These are phyloP conservation scores for Ganoderma multipileum DNA, from an alignment of 1,284 basidiomycete genomes.

Conservation along the genomic window DNA sequence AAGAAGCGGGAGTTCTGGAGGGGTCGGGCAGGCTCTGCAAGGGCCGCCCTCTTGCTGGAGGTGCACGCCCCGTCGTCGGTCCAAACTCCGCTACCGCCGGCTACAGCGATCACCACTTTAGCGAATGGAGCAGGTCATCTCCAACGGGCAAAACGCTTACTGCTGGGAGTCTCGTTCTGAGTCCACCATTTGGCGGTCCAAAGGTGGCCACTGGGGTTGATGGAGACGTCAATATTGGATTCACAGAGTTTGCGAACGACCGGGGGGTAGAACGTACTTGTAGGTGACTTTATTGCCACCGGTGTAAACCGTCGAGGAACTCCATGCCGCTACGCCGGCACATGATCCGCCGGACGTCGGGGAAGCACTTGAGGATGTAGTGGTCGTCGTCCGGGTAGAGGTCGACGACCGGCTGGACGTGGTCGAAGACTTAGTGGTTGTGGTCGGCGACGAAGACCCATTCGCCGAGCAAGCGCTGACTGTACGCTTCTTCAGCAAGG, in stretches of 20 bases:
- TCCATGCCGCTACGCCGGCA: conserved; percentile 60
- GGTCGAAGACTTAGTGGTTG: conserved; percentile 25
- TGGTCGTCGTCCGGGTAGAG: conserved; percentile 32
- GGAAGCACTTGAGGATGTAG: conserved; percentile 35
- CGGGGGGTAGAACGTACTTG: conserved; percentile 45
- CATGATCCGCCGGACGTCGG: conserved; percentile 52
- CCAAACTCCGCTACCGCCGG: conserved; percentile 46
- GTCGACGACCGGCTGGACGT: conserved; percentile 9
- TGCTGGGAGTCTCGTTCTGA: conserved; percentile 59
- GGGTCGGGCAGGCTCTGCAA: conserved; percentile 18
- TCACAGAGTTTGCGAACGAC: neutral
- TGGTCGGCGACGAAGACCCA: neutral
- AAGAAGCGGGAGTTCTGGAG: conserved; percentile 34
- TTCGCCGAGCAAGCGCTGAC: conserved; percentile 61
- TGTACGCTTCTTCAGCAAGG: conserved; percentile 36
- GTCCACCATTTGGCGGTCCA: conserved; percentile 69
- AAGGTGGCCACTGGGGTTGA: conserved; percentile 44
- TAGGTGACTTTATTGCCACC: conserved; percentile 58
- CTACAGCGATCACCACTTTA: neutral
- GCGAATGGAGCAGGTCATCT: neutral
- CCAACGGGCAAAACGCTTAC: conserved; percentile 32
- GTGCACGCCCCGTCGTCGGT: conserved; percentile 44
- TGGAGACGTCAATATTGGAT: neutral
- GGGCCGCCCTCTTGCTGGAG: conserved; percentile 24
- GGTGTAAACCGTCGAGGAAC: conserved; percentile 49